A percentile compares a stretch with the other conserved stretches of the same genome.
Evolutionary conservation across 352 stramenopile genomes (phyloP).

Genomic region (Peronosclerospora sorghi): DNA sequence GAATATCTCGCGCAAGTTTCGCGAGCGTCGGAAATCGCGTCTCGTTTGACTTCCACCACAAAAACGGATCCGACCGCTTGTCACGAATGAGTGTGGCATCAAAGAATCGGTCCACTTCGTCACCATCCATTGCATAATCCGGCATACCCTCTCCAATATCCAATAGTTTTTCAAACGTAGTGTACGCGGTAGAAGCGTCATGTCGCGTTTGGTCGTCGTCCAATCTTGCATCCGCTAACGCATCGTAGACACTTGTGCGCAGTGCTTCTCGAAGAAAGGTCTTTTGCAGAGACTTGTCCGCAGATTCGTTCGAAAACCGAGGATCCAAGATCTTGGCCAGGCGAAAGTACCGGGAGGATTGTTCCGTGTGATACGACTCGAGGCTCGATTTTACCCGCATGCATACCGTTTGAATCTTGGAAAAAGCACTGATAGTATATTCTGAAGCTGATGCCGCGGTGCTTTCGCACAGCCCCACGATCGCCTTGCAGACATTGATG

Average conservation of each 20-base stretch:
- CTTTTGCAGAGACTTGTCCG: slow-evolving; percentile 65
- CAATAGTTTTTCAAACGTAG: slow-evolving; percentile 69
- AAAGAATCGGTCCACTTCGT: slow-evolving; percentile 77
- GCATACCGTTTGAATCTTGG: slow-evolving; percentile 65
- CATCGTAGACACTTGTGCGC: slow-evolving; percentile 59
- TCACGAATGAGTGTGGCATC: slow-evolving; percentile 69
- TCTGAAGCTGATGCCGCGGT: slow-evolving; percentile 49
- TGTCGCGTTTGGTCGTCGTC: slow-evolving; percentile 44
- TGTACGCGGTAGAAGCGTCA: slow-evolving; percentile 60
- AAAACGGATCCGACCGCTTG: slow-evolving; percentile 66
- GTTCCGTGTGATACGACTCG: slow-evolving; percentile 56
- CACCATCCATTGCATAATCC: slow-evolving; percentile 65
- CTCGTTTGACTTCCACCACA: slow-evolving; percentile 81
- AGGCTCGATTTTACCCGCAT: slow-evolving; percentile 64
- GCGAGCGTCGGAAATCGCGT: slow-evolving; percentile 58
- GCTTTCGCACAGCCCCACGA: slow-evolving; percentile 62
- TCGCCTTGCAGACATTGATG: slow-evolving; percentile 71
- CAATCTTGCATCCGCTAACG: slow-evolving; percentile 37
- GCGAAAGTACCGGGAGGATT: slow-evolving; percentile 59
- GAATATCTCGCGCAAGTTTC: slow-evolving; percentile 62
- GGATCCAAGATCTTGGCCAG: slow-evolving; percentile 70
- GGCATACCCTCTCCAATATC: slow-evolving; percentile 73
- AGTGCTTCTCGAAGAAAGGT: slow-evolving; percentile 68
- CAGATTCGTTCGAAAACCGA: slow-evolving; percentile 69
- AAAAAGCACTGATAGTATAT: slow-evolving; percentile 36